These are phyloP conservation scores for Candolleomyces aberdarensis DNA, from an alignment of 768 basidiomycete genomes.

Conservation along the genomic window DNA sequence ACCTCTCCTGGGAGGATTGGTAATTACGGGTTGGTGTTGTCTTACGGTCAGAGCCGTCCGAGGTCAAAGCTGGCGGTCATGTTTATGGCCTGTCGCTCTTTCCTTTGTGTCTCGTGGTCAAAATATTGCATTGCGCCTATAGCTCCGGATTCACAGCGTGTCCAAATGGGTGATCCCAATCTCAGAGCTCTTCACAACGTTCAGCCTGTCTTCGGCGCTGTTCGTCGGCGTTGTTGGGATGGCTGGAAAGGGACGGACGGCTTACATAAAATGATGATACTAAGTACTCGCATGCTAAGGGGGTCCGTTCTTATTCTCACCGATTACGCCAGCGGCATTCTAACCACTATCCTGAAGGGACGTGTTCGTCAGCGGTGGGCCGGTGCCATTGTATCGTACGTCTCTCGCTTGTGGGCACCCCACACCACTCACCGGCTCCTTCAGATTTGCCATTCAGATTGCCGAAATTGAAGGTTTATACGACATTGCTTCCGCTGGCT, in stretches of 20 bases:
- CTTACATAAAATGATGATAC: constrained; percentile 28
- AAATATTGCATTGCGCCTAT: constrained; percentile 14
- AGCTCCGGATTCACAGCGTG: constrained; percentile 32
- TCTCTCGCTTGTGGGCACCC: background rate
- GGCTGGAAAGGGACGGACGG: constrained; percentile 27
- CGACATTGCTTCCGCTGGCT: constrained; percentile 62
- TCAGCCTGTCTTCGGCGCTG: constrained; percentile 37
- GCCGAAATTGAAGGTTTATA: constrained; percentile 28
- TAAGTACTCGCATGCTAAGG: constrained; percentile 24
- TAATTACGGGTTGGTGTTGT: constrained; percentile 26
- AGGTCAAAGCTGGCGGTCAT: constrained; percentile 17
- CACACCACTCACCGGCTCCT: background rate
- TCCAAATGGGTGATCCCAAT: constrained; percentile 9
- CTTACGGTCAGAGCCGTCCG: constrained; percentile 14
- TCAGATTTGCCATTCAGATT: constrained; percentile 2
- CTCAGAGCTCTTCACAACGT: constrained; percentile 29
- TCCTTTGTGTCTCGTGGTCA: too few relatives aligned
- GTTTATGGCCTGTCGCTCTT: constrained; percentile 4
- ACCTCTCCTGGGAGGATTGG: constrained; percentile 9
- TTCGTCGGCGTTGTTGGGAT: constrained; percentile 39
- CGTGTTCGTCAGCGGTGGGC: constrained; percentile 27
- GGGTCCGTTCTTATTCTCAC: constrained; percentile 20
- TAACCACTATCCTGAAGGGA: constrained; percentile 14
- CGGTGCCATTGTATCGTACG: constrained; percentile 28
- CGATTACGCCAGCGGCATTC: too few relatives aligned